phyloP scores from a whole-genome alignment of 1,139 yeast genomes.

The Starmera stellimalicola region DNA sequence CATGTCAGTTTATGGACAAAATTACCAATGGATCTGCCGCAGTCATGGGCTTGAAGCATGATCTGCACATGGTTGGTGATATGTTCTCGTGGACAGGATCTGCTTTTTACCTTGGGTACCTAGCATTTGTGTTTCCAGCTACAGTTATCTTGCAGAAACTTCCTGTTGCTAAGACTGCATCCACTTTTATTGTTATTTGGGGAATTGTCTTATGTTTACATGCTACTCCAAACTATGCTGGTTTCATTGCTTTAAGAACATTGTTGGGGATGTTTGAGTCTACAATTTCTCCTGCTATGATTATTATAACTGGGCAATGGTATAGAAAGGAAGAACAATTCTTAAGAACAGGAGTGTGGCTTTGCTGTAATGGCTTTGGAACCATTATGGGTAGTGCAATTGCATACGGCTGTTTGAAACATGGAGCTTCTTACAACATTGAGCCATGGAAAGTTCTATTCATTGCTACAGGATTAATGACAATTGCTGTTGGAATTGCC shows the following conservation, averaged over 20 bases:
- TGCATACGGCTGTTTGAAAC: slow-evolving; percentile 34
- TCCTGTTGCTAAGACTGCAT: slow-evolving; percentile 32
- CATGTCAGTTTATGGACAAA: slow-evolving; percentile 61
- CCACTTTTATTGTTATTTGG: slow-evolving; percentile 33
- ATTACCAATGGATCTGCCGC: slow-evolving; percentile 49
- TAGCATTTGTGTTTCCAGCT: slow-evolving; percentile 39
- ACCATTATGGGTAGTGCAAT: slow-evolving; percentile 28
- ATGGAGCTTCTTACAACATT: slow-evolving; percentile 24
- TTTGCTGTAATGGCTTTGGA: slow-evolving; percentile 43
- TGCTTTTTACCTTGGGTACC: slow-evolving; percentile 45
- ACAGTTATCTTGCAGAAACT: slow-evolving; percentile 31
- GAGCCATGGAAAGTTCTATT: slow-evolving; percentile 40
- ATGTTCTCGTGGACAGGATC: slow-evolving; percentile 50
- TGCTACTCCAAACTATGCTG: slow-evolving; percentile 31
- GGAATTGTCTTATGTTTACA: slow-evolving; percentile 34
- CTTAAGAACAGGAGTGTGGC: slow-evolving; percentile 39
- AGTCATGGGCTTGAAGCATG: slow-evolving; percentile 41
- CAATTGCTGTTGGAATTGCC: slow-evolving; percentile 33
- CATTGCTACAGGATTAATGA: slow-evolving; percentile 35
- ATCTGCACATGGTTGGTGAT: slow-evolving; percentile 39
- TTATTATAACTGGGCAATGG: slow-evolving; percentile 44
- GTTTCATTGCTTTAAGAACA: slow-evolving; percentile 33
- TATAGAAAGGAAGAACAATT: slow-evolving; percentile 44
- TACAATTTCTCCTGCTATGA: slow-evolving; percentile 41
- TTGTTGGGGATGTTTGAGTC: slow-evolving; percentile 38